Conservation (phyloP, 176 grass and related monocot genomes). For the Oryza officinalis region DNA sequence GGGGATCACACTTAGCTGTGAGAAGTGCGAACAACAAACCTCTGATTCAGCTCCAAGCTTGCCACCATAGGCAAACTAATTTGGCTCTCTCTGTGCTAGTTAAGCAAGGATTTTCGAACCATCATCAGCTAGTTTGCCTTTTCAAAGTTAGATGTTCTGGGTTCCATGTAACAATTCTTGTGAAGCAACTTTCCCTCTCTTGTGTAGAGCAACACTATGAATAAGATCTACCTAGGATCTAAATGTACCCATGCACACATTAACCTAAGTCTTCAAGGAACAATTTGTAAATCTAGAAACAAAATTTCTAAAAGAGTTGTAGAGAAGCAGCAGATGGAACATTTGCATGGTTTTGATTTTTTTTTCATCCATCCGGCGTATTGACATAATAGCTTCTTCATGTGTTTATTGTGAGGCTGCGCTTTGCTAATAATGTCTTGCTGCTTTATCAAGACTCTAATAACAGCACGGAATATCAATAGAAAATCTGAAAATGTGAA, state of each 20-base stretch:
- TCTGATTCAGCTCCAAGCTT: background rate
- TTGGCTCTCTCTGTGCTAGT: background rate
- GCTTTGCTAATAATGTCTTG: background rate
- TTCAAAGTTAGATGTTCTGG: background rate
- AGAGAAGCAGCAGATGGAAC: background rate
- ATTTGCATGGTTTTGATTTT: background rate
- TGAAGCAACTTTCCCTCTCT: no score
- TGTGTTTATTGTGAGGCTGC: background rate
- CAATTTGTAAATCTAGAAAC: background rate
- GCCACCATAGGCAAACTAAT: background rate
- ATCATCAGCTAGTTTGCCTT: background rate
- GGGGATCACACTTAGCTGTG: background rate
- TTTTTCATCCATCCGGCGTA: background rate
- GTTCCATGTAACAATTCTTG: background rate
- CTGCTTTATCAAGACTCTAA: slow-evolving; percentile 12
- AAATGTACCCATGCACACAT: background rate
- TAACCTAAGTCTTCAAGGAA: background rate
- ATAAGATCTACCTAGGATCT: background rate
- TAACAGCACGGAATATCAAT: background rate
- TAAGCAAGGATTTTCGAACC: background rate
- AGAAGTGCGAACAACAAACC: background rate
- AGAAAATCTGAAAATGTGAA: background rate
- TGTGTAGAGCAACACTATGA: background rate
- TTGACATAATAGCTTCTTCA: background rate
- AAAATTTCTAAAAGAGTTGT: background rate